Conservation (phyloP, 345 rosid species). For the Reutealis trisperma region DNA sequence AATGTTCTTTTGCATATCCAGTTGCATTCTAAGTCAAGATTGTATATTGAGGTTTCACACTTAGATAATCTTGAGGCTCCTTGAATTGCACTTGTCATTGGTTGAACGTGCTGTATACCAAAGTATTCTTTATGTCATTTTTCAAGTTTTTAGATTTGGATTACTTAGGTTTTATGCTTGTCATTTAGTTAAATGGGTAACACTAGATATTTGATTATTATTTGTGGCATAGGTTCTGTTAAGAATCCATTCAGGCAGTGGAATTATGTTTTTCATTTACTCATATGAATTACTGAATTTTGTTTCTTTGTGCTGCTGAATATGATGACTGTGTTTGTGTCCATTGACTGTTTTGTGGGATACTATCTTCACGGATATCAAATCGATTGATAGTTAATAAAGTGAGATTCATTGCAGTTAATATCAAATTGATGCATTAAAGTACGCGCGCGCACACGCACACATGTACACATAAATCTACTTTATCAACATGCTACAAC, state of each 20-base stretch:
- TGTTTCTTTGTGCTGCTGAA: background rate
- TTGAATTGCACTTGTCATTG: background rate
- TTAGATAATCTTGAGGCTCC: background rate
- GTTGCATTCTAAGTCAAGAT: background rate
- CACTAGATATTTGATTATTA: background rate
- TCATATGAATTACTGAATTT: background rate
- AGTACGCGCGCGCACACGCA: background rate
- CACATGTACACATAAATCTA: background rate
- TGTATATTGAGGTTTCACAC: background rate
- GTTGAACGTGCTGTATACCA: background rate
- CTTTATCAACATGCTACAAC: too few relatives aligned
- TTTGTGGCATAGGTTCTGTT: background rate
- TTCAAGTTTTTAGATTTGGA: background rate
- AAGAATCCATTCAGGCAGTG: background rate
- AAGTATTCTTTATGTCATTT: background rate
- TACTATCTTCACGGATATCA: background rate
- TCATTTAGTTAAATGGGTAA: background rate
- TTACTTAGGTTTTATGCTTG: background rate
- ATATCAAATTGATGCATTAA: background rate
- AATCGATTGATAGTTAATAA: background rate
- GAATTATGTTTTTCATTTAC: background rate
- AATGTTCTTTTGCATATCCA: background rate
- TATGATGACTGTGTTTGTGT: background rate
- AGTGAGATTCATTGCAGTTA: background rate
- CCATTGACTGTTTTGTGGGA: background rate